Evolutionary conservation across 192 early-diverging fungal genomes (phyloP).

Genomic region (Entrophospora sp.): DNA sequence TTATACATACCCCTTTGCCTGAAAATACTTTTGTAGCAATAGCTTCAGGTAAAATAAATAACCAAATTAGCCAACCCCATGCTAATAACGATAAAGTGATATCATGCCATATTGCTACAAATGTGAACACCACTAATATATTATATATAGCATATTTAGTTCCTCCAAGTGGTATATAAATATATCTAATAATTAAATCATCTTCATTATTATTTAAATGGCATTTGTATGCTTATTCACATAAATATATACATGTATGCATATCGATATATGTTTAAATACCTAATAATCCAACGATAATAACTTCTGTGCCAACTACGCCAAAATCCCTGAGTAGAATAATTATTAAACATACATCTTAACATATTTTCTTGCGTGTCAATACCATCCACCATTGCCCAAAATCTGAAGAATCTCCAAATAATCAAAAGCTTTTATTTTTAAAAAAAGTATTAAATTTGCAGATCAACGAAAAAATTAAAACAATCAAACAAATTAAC

Average conservation of each 20-base stretch:
- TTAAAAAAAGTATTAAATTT: neutral
- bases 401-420: conserved; percentile 95
- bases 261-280: conserved; percentile 14
- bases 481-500: neutral
- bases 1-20: conserved; percentile 34
- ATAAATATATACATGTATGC: no score
- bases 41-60: conserved; percentile 83
- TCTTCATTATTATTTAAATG: no score
- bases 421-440: conserved; percentile 69
- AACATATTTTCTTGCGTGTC: conserved; percentile 92
- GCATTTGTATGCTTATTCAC: neutral
- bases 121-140: conserved; percentile 84
- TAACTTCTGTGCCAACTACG: conserved; percentile 91
- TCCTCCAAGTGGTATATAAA: conserved; percentile 93
- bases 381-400: conserved; percentile 89
- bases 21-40: conserved; percentile 51
- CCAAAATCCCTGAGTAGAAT: conserved; percentile 91
- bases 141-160: conserved; percentile 58
- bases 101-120: conserved; percentile 98
- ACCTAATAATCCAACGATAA: conserved; percentile 84
- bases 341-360: conserved; percentile 94
- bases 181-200: conserved; percentile 42
- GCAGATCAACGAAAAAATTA: neutral
- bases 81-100: conserved; percentile 72
- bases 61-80: conserved; percentile 85